Evolutionary conservation across 257 asterid genomes (phyloP).

Genomic region (Jasminum sambac): DNA sequence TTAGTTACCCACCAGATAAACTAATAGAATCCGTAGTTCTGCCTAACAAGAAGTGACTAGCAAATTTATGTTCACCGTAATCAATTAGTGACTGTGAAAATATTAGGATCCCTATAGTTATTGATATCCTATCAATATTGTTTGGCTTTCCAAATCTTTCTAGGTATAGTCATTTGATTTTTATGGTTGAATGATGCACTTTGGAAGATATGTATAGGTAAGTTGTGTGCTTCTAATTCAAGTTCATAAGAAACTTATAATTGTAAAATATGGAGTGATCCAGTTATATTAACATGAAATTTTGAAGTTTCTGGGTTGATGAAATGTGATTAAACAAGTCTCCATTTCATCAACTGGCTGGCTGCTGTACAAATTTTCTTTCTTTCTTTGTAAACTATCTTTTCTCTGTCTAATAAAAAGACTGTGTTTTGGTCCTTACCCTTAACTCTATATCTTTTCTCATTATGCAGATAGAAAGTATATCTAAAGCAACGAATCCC

Average conservation of each 20-base stretch:
- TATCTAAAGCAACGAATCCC: slow-evolving; percentile 71
- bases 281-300: neutral
- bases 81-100: too few species aligned
- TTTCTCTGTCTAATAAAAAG: slow-evolving; percentile 7
- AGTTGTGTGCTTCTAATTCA: neutral
- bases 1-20: too few species aligned
- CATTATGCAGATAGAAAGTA: slow-evolving; percentile 88
- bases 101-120: too few species aligned
- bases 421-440: neutral
- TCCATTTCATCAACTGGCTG: neutral
- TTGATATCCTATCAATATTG: too few species aligned
- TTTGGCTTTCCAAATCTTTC: too few species aligned
- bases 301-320: neutral
- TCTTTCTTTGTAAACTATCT: neutral
- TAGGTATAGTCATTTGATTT: too few species aligned
- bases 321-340: slow-evolving; percentile 7
- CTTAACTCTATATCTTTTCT: slow-evolving; percentile 8
- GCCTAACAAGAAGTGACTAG: too few species aligned
- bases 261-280: neutral
- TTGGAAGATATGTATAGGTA: slow-evolving; percentile 6
- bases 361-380: neutral
- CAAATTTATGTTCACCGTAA: too few species aligned
- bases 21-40: too few species aligned
- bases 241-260: neutral
- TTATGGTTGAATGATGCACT: slow-evolving; percentile 9